Evolutionary conservation across 1,284 basidiomycete species (phyloP).

Genomic region (Rhodotorula sp.): DNA sequence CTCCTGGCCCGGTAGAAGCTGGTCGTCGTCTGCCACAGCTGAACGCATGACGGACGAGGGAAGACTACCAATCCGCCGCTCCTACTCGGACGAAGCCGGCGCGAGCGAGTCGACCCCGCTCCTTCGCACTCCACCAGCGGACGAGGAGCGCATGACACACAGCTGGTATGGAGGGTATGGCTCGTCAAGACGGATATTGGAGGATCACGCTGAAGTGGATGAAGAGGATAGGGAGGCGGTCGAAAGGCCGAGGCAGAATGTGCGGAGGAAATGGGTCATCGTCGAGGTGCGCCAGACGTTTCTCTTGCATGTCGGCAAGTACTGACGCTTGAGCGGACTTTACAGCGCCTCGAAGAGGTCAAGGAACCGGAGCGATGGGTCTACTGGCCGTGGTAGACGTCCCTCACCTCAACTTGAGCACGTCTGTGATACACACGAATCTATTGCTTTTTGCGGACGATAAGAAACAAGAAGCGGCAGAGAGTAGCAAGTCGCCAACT

Average conservation of each 20-base stretch:
- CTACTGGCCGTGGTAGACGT: background rate
- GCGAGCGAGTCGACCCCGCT: background rate
- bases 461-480: no score
- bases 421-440: no score
- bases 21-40: no score
- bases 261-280: conserved; percentile 13
- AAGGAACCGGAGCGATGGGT: conserved; percentile 1
- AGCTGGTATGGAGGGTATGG: conserved; percentile 13
- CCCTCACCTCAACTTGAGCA: background rate
- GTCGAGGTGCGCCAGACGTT: conserved; percentile 11
- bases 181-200: background rate
- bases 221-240: background rate
- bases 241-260: background rate
- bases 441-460: no score
- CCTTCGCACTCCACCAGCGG: background rate
- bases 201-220: background rate
- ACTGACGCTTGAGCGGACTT: background rate
- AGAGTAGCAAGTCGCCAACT: no score
- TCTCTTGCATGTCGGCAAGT: background rate
- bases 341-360: conserved; percentile 20
- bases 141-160: background rate
- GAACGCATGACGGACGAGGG: no score
- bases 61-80: no score
- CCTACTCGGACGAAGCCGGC: no score
- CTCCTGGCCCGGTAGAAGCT: no score